Percentiles rank a stretch among this genome's conserved stretches.
Conservation (phyloP, 2,329 filamentous ascomycete genomes). For the Diaporthe velutina region DNA sequence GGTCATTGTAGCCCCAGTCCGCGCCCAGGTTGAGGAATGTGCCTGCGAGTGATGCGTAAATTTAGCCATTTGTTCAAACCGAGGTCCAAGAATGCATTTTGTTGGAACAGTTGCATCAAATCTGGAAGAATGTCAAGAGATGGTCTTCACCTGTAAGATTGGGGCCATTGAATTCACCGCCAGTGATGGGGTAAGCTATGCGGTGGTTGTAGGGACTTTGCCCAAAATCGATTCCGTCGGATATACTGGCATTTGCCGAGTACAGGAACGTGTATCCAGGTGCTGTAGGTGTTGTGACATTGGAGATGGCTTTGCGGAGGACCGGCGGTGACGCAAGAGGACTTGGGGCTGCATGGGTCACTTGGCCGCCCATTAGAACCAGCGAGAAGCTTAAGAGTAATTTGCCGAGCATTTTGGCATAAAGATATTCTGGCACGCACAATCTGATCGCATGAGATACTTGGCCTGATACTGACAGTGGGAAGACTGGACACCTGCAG, state of each 20-base stretch:
- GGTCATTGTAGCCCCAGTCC: background rate
- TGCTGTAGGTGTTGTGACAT: background rate
- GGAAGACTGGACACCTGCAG: background rate
- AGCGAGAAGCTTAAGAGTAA: background rate
- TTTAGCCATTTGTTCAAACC: background rate
- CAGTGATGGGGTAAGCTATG: background rate
- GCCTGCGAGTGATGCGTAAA: background rate
- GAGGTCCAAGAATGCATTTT: background rate
- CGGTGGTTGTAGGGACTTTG: background rate
- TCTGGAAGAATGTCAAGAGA: background rate
- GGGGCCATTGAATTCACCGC: constrained; percentile 5
- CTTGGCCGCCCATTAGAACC: background rate
- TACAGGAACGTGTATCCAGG: background rate
- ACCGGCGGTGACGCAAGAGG: background rate
- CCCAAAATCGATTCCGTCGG: background rate
- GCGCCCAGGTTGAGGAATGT: constrained; percentile 3
- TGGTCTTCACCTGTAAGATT: background rate
- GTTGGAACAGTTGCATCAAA: background rate
- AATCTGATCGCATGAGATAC: background rate
- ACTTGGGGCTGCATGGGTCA: background rate
- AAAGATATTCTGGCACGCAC: background rate
- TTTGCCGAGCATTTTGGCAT: background rate
- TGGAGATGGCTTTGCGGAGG: background rate
- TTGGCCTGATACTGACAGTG: background rate
- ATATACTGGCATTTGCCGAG: constrained; percentile 1